A percentile compares a stretch with the other conserved stretches of the same genome.
Conservation (phyloP, 2,329 filamentous ascomycete genomes). For the Helicocarpus griseus region DNA sequence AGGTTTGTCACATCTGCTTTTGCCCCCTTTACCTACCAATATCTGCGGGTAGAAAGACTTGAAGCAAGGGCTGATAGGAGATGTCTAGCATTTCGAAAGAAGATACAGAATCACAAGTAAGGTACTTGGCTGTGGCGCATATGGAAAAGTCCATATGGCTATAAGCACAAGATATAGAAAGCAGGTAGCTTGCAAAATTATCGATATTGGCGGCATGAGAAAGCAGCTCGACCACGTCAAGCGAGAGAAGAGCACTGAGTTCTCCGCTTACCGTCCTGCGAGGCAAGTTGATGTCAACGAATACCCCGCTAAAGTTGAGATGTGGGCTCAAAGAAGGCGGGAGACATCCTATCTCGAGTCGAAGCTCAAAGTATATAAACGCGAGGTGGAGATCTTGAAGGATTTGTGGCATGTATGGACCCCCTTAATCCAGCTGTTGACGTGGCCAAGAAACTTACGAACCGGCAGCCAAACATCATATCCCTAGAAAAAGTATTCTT, state of each 20-base stretch:
- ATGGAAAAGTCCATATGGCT: slow-evolving; percentile 36
- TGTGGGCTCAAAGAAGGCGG: slow-evolving; percentile 13
- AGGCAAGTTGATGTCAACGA: slow-evolving; percentile 13
- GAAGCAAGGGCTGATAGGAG: not conserved
- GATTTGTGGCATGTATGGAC: slow-evolving; percentile 42
- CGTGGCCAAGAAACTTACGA: slow-evolving; percentile 1
- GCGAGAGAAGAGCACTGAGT: not conserved
- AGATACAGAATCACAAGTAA: slow-evolving; percentile 30
- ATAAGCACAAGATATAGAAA: slow-evolving; percentile 21
- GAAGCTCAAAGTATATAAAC: slow-evolving; percentile 25
- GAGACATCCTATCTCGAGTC: slow-evolving; percentile 17
- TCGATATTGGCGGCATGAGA: slow-evolving; percentile 27
- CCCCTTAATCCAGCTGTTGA: slow-evolving; percentile 3
- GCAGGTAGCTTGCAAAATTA: slow-evolving; percentile 39
- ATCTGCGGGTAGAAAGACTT: not conserved
- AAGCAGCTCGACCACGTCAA: slow-evolving; percentile 7
- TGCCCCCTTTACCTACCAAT: not conserved
- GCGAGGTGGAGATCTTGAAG: slow-evolving; percentile 39
- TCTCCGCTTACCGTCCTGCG: slow-evolving; percentile 6
- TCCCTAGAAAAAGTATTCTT: slow-evolving; percentile 47
- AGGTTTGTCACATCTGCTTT: slow-evolving; percentile 15
- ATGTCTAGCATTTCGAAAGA: slow-evolving; percentile 22
- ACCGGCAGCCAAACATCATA: slow-evolving; percentile 48
- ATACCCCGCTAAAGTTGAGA: slow-evolving; percentile 12
- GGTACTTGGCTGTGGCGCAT: slow-evolving; percentile 33